Conservation (phyloP, 202 grass and related monocot species). For the Zoysia matrella region DNA sequence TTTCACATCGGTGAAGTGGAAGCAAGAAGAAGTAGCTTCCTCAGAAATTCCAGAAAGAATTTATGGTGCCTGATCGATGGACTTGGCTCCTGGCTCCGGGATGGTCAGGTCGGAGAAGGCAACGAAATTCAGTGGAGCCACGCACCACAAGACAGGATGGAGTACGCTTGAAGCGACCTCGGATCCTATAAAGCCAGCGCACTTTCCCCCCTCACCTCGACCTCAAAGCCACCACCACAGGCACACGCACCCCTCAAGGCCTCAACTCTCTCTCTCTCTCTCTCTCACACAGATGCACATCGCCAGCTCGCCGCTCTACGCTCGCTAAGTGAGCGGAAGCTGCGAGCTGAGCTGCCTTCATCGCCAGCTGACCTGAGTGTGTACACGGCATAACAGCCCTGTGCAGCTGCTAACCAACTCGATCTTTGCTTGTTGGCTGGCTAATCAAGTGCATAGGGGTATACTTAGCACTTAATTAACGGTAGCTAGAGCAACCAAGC, state of each 20-base stretch:
- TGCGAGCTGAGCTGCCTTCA: not conserved
- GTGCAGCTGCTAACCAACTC: not conserved
- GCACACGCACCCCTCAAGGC: not conserved
- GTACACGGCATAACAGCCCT: not conserved
- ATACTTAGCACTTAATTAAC: not conserved
- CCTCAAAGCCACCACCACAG: not conserved
- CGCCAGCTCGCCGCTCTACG: constrained; percentile 14
- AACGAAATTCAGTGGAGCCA: constrained; percentile 39
- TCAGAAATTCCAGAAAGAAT: constrained; percentile 21
- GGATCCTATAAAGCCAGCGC: constrained; percentile 45
- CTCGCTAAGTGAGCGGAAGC: constrained; percentile 42
- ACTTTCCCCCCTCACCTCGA: constrained; percentile 4
- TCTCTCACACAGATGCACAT: constrained; percentile 35
- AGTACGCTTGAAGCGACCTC: constrained; percentile 52
- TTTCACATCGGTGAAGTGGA: constrained; percentile 6
- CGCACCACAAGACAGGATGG: constrained; percentile 1
- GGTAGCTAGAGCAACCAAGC: not conserved
- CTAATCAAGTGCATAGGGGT: too few species aligned
- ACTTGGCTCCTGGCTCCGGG: not conserved
- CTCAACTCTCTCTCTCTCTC: not conserved
- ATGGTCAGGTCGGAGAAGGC: constrained; percentile 53
- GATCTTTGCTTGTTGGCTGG: too few species aligned
- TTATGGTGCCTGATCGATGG: constrained; percentile 13
- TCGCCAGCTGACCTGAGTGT: too few species aligned
- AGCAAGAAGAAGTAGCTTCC: not conserved